phyloP scores from a whole-genome alignment of 768 basidiomycete genomes.

The Suillus spraguei region DNA sequence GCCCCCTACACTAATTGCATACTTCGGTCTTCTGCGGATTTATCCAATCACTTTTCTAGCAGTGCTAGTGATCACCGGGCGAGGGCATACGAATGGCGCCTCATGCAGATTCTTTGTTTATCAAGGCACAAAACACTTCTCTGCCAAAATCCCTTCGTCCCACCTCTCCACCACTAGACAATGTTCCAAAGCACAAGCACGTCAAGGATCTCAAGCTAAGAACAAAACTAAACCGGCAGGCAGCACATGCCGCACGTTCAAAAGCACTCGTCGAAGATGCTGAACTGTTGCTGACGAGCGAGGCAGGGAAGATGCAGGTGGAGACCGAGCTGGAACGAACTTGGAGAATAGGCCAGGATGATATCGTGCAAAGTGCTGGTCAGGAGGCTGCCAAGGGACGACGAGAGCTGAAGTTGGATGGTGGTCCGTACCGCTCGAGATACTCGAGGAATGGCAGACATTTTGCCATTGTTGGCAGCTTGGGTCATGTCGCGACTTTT shows the following conservation, averaged over 20 bases:
- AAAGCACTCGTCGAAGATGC: slow-evolving; percentile 69
- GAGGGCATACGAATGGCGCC: neutral
- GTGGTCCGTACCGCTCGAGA: slow-evolving; percentile 81
- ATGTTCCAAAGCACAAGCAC: slow-evolving; percentile 54
- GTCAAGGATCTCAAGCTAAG: slow-evolving; percentile 78
- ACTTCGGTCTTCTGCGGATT: neutral
- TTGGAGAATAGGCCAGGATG: slow-evolving; percentile 84
- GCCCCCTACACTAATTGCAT: no score
- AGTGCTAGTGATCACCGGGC: neutral
- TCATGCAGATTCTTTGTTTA: slow-evolving; percentile 74
- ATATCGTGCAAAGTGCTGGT: slow-evolving; percentile 67
- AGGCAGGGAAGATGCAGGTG: slow-evolving; percentile 71
- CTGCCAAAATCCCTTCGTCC: slow-evolving; percentile 71
- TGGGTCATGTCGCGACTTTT: slow-evolving; percentile 90
- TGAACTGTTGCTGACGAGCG: slow-evolving; percentile 68
- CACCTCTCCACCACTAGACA: slow-evolving; percentile 46
- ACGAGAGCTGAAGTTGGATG: slow-evolving; percentile 80
- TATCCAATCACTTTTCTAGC: neutral
- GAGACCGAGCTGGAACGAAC: slow-evolving; percentile 86
- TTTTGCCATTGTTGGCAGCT: slow-evolving; percentile 79
- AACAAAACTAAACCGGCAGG: slow-evolving; percentile 64
- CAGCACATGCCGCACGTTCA: slow-evolving; percentile 61
- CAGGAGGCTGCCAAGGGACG: slow-evolving; percentile 76
- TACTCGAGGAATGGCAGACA: slow-evolving; percentile 94
- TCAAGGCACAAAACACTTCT: slow-evolving; percentile 64